phyloP scores from a whole-genome alignment of 768 basidiomycete genomes.

The Termitomyces sp. region DNA sequence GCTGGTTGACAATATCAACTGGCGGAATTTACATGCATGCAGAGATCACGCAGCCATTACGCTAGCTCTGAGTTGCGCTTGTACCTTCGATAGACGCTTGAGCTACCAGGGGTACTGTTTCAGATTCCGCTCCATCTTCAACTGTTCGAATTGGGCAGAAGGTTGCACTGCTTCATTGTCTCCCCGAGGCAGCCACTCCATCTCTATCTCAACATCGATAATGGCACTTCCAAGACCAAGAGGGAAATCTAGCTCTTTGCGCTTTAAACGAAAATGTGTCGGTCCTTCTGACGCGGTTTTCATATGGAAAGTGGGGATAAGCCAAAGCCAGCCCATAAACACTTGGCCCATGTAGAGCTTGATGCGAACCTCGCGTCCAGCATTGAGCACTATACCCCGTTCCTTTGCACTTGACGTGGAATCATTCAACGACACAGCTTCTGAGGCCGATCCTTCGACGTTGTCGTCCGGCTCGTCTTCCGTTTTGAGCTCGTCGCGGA shows the following conservation, averaged over 20 bases:
- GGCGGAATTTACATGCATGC: neutral
- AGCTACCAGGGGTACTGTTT: neutral
- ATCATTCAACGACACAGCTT: conserved; percentile 41
- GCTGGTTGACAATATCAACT: neutral
- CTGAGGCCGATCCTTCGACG: conserved; percentile 29
- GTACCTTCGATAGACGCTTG: neutral
- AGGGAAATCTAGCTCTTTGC: conserved; percentile 74
- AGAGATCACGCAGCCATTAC: no score
- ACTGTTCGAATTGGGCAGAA: neutral
- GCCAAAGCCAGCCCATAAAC: conserved; percentile 83
- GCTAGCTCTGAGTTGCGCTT: no score
- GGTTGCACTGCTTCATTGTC: conserved; percentile 6
- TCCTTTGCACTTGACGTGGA: conserved; percentile 22
- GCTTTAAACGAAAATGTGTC: conserved; percentile 39
- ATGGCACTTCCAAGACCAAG: conserved; percentile 66
- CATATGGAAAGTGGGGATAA: conserved; percentile 82
- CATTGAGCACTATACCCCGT: conserved; percentile 56
- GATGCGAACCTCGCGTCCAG: conserved; percentile 60
- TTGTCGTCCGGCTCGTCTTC: conserved; percentile 16
- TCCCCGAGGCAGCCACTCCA: conserved; percentile 38
- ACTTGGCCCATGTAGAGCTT: conserved; percentile 77
- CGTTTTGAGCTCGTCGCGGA: conserved; percentile 30
- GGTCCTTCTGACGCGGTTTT: conserved; percentile 33
- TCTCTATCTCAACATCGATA: conserved; percentile 58
- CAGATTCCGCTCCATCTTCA: neutral